These are phyloP conservation scores for Neonectria ditissima DNA, from an alignment of 2,329 filamentous ascomycete genomes.

Conservation along the genomic window DNA sequence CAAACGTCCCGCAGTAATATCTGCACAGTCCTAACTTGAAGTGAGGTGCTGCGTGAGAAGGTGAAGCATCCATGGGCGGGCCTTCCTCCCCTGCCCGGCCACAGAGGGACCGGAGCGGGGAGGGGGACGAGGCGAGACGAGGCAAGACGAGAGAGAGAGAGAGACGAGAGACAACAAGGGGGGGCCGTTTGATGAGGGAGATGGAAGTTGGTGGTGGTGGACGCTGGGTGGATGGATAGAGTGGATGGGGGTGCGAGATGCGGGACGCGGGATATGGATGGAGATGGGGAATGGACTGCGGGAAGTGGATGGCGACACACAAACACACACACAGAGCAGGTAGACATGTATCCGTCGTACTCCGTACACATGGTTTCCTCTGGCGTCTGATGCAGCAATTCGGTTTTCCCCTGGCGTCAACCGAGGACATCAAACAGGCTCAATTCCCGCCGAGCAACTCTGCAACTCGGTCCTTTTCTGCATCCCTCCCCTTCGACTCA, in stretches of 20 bases:
- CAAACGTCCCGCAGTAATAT: background rate
- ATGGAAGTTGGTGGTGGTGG: conserved; percentile 3
- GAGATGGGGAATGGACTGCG: background rate
- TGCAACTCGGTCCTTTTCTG: background rate
- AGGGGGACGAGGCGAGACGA: conserved; percentile 3
- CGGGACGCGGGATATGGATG: background rate
- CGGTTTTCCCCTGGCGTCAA: background rate
- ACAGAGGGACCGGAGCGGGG: conserved; percentile 14
- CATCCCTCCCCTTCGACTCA: background rate
- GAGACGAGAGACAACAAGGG: conserved; percentile 27
- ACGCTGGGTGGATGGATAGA: background rate
- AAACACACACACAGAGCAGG: background rate
- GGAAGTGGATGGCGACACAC: conserved; percentile 2
- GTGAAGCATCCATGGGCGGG: conserved; percentile 12
- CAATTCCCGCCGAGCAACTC: background rate
- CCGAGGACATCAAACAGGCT: background rate
- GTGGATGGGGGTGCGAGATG: background rate
- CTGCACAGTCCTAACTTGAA: background rate
- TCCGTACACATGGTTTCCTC: too few species aligned
- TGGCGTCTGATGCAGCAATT: too few species aligned
- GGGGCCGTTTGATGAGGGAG: conserved; percentile 2
- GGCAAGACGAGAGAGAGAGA: background rate
- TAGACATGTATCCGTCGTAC: too few species aligned
- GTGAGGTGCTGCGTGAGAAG: background rate
- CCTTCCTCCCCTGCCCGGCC: too few species aligned